A percentile compares a stretch with the other conserved stretches of the same genome.
Evolutionary conservation across 2,329 filamentous ascomycete genomes (phyloP).

Genomic region (Cladophialophora immunda): DNA sequence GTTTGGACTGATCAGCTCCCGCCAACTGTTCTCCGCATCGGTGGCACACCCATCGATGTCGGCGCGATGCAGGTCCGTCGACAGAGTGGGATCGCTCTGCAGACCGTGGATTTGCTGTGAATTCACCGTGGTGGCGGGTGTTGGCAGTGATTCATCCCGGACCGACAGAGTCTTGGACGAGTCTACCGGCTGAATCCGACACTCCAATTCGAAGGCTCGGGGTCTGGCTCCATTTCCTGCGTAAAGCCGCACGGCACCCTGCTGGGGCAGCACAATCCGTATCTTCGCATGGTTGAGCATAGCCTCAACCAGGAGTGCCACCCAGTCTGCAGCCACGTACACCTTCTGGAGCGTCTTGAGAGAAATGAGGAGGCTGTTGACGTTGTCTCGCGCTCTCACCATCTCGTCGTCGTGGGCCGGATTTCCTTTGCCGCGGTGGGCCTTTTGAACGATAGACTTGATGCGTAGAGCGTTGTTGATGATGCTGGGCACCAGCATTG

Average conservation of each 20-base stretch:
- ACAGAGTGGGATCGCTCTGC: not conserved
- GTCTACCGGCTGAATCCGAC: not conserved
- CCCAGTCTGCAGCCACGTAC: slow-evolving; percentile 13
- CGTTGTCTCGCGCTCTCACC: slow-evolving; percentile 11
- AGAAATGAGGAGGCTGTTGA: slow-evolving; percentile 7
- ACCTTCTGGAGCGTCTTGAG: slow-evolving; percentile 3
- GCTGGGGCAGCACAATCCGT: not conserved
- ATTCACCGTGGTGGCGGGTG: not conserved
- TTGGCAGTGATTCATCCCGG: not conserved
- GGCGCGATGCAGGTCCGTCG: not conserved
- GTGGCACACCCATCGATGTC: not conserved
- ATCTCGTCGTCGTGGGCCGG: not conserved
- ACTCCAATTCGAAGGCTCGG: not conserved
- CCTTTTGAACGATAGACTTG: not conserved
- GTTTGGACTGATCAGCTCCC: not conserved
- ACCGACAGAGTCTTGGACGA: not conserved
- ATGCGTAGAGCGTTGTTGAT: slow-evolving; percentile 11
- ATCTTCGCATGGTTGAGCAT: not conserved
- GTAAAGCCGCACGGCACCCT: not conserved
- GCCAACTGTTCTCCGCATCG: not conserved
- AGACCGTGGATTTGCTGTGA: not conserved
- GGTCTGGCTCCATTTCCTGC: not conserved
- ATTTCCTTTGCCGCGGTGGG: not conserved
- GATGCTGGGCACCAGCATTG: slow-evolving; percentile 25
- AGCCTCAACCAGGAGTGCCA: slow-evolving; percentile 7